Percentiles rank a stretch among this genome's conserved stretches.
Evolutionary conservation across 257 asterid genomes (phyloP).

Genomic region (Scutellaria barbata): DNA sequence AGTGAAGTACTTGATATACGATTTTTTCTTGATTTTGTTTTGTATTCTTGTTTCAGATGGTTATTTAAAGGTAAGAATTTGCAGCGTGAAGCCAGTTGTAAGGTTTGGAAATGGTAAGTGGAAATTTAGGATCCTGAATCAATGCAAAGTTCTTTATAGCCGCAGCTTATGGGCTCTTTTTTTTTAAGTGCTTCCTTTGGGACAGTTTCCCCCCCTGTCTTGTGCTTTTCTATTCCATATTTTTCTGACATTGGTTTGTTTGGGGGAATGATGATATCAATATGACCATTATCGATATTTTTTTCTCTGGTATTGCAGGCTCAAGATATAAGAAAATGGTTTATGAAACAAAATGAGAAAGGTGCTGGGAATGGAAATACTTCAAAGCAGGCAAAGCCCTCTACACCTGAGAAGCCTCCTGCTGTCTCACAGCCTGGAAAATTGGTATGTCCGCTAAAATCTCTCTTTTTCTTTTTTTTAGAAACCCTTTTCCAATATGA

Average conservation of each 20-base stretch:
- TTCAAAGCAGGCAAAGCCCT: slow-evolving; percentile 49
- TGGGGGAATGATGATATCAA: background rate
- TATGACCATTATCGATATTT: slow-evolving; percentile 11
- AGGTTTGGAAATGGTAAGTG: slow-evolving; percentile 44
- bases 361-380: slow-evolving; percentile 59
- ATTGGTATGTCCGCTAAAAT: slow-evolving; percentile 39
- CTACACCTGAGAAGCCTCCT: slow-evolving; percentile 60
- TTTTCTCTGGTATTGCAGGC: slow-evolving; percentile 51
- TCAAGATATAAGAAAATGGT: slow-evolving; percentile 93
- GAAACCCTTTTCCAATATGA: slow-evolving; percentile 8
- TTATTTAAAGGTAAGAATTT: slow-evolving; percentile 23
- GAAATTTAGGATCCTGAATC: slow-evolving; percentile 1
- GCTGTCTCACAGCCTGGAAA: slow-evolving; percentile 49
- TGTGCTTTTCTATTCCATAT: background rate
- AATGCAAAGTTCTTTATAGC: background rate
- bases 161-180: background rate
- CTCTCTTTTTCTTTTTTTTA: background rate
- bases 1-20: background rate
- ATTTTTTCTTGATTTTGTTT: background rate
- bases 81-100: slow-evolving; percentile 29
- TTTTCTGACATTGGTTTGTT: background rate
- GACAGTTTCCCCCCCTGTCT: background rate
- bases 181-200: background rate
- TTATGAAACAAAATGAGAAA: slow-evolving; percentile 72
- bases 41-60: slow-evolving; percentile 39